phyloP scores from a whole-genome alignment of 1,284 basidiomycete genomes.

The Leccinum huronense region DNA sequence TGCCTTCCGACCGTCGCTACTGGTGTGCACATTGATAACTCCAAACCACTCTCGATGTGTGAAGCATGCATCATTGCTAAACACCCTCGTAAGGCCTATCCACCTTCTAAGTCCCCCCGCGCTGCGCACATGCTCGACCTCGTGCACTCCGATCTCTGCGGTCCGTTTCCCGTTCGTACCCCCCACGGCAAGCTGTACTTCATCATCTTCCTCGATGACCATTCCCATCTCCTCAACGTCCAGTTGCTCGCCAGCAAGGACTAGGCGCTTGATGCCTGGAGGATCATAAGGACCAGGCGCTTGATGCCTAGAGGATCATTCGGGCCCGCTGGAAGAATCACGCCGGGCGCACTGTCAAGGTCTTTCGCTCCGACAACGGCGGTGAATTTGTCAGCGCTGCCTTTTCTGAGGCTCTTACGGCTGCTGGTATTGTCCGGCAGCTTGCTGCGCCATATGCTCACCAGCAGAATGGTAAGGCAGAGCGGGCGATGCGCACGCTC shows the following conservation, averaged over 20 bases:
- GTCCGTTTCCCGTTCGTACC: background rate
- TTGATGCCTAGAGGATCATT: background rate
- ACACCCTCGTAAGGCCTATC: background rate
- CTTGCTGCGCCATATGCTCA: background rate
- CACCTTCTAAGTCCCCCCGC: background rate
- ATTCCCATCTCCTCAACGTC: background rate
- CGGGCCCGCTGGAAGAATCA: background rate
- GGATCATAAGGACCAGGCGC: background rate
- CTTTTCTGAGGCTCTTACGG: background rate
- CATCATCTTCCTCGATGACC: background rate
- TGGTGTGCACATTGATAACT: background rate
- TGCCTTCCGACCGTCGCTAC: background rate
- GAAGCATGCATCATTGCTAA: conserved; percentile 1
- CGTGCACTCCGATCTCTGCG: background rate
- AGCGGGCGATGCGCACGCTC: background rate
- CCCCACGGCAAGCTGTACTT: background rate
- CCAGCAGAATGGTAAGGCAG: conserved; percentile 8
- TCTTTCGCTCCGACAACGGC: background rate
- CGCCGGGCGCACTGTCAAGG: background rate
- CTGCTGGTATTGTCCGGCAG: background rate
- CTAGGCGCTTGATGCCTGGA: background rate
- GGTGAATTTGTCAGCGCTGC: background rate
- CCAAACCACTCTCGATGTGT: background rate
- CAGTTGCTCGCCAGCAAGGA: background rate
- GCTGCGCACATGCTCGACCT: background rate